Evolutionary conservation across 2,329 filamentous ascomycete genomes (phyloP).

Genomic region (Diaporthe amygdali): DNA sequence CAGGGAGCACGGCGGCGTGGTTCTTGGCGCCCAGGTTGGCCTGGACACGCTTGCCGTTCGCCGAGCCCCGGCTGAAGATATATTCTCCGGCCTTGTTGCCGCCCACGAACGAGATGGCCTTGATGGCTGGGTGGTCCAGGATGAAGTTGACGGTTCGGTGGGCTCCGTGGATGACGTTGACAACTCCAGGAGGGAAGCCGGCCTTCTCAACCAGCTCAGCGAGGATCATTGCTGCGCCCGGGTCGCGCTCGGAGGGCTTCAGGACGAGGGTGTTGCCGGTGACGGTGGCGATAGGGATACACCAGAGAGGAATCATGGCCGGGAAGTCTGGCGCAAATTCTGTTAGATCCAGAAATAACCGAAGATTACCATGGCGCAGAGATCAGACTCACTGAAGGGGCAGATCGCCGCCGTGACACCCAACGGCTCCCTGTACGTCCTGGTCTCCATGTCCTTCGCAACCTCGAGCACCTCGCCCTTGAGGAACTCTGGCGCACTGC

Average conservation of each 20-base stretch:
- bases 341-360: neutral
- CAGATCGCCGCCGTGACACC: slow-evolving; percentile 85
- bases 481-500: slow-evolving; percentile 79
- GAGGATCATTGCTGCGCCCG: slow-evolving; percentile 84
- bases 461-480: slow-evolving; percentile 86
- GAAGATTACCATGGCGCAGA: slow-evolving; percentile 16
- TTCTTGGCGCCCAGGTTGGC: slow-evolving; percentile 90
- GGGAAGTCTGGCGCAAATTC: slow-evolving; percentile 69
- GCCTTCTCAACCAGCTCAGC: slow-evolving; percentile 81
- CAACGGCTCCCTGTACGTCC: slow-evolving; percentile 80
- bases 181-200: slow-evolving; percentile 80
- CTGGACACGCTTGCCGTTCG: slow-evolving; percentile 87
- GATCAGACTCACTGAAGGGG: slow-evolving; percentile 72
- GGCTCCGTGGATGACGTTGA: slow-evolving; percentile 83
- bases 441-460: slow-evolving; percentile 88
- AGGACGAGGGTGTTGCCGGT: slow-evolving; percentile 85
- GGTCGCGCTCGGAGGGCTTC: slow-evolving; percentile 87
- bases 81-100: slow-evolving; percentile 90
- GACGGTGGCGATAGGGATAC: slow-evolving; percentile 82
- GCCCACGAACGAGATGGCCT: slow-evolving; percentile 86
- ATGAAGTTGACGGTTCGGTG: slow-evolving; percentile 86
- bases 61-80: slow-evolving; percentile 78
- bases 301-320: slow-evolving; percentile 94
- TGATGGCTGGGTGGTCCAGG: slow-evolving; percentile 82
- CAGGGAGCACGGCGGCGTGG: slow-evolving; percentile 82